Conservation (phyloP, 2,329 filamentous ascomycete genomes). For the Trichoderma sp. region DNA sequence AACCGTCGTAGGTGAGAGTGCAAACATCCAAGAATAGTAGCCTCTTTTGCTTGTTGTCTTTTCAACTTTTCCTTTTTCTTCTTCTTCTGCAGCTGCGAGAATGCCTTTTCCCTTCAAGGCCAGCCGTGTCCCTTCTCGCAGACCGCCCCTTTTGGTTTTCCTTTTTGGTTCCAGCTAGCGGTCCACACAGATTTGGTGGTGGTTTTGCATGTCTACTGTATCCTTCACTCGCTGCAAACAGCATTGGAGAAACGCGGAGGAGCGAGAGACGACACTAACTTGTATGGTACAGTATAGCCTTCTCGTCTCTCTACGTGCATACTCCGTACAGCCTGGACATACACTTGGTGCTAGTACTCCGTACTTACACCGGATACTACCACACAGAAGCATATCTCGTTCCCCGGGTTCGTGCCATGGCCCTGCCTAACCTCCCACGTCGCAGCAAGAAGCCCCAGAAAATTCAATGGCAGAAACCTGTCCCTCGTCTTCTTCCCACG, state of each 20-base stretch:
- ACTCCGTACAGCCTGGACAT: background rate
- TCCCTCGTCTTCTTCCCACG: background rate
- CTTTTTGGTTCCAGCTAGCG: background rate
- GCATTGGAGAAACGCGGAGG: background rate
- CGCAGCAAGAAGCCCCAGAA: background rate
- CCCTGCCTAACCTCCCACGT: background rate
- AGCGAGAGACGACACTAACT: background rate
- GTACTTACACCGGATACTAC: background rate
- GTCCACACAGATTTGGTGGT: background rate
- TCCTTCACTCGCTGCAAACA: background rate
- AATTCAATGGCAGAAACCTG: background rate
- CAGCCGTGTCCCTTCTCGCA: background rate
- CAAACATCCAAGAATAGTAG: constrained; percentile 1
- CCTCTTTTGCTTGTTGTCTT: background rate
- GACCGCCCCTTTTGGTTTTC: constrained; percentile 20
- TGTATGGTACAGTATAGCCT: background rate
- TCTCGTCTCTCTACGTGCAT: background rate
- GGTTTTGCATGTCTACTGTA: background rate
- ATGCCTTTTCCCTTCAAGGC: background rate
- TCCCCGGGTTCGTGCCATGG: background rate
- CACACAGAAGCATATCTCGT: background rate
- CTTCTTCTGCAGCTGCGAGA: background rate
- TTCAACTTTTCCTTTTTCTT: background rate
- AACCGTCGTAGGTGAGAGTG: constrained; percentile 5
- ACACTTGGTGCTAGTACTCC: background rate